Conservation (phyloP, 768 basidiomycete genomes). For the Rubroboletus pulcherrimus region DNA sequence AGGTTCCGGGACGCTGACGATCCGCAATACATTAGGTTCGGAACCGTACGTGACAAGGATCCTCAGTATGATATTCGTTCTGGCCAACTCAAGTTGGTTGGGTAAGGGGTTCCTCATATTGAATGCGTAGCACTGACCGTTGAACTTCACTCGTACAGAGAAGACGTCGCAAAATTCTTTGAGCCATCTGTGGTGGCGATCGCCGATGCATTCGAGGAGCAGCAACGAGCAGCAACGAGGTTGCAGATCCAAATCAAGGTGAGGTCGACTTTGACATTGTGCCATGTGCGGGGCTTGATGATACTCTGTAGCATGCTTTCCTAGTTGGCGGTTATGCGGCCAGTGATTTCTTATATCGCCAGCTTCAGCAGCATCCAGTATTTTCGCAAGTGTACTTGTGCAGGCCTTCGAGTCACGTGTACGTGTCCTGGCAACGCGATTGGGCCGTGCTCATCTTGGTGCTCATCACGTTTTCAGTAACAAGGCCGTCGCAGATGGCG, state of each 20-base stretch:
- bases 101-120: slow-evolving; percentile 24
- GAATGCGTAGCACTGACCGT: neutral
- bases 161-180: slow-evolving; percentile 39
- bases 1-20: slow-evolving; percentile 36
- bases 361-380: slow-evolving; percentile 36
- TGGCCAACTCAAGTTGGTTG: slow-evolving; percentile 36
- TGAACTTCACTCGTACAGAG: slow-evolving; percentile 17
- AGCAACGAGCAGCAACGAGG: slow-evolving; percentile 17
- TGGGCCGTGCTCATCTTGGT: neutral
- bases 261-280: too few species aligned
- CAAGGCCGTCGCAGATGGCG: slow-evolving; percentile 53
- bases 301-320: slow-evolving; percentile 32
- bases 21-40: slow-evolving; percentile 39
- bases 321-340: slow-evolving; percentile 52
- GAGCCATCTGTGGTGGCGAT: slow-evolving; percentile 39
- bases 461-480: slow-evolving; percentile 23
- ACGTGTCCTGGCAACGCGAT: slow-evolving; percentile 8
- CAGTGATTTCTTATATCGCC: slow-evolving; percentile 42
- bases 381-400: slow-evolving; percentile 38
- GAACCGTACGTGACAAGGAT: slow-evolving; percentile 34
- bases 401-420: slow-evolving; percentile 50
- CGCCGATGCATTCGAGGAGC: slow-evolving; percentile 31
- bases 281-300: neutral
- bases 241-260: slow-evolving; percentile 28
- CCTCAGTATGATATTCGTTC: slow-evolving; percentile 30